These are phyloP conservation scores for Intubia oerlemansii DNA, from an alignment of 2,329 filamentous ascomycete species.

Conservation along the genomic window DNA sequence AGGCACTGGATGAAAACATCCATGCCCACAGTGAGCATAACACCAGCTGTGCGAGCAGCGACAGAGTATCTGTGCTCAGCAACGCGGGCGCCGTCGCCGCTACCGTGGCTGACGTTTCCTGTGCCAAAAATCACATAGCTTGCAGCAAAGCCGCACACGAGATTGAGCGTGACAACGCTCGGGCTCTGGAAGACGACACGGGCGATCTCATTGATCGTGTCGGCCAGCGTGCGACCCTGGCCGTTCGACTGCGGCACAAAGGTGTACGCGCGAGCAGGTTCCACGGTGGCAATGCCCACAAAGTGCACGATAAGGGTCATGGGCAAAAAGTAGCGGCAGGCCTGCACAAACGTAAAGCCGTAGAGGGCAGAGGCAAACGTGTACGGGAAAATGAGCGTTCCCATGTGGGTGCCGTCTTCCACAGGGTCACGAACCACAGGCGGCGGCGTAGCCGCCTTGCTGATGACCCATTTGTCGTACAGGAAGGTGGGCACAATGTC, in stretches of 20 bases:
- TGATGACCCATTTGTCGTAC: slow-evolving; percentile 1
- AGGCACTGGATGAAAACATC: slow-evolving; percentile 43
- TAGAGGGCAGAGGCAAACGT: slow-evolving; percentile 54
- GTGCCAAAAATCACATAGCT: too few relatives aligned
- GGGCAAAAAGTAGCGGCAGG: slow-evolving; percentile 51
- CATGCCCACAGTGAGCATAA: slow-evolving; percentile 31
- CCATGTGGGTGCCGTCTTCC: too few relatives aligned
- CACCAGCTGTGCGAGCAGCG: too few relatives aligned
- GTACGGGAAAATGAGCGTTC: slow-evolving; percentile 36
- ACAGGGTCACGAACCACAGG: too few relatives aligned
- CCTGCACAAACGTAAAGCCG: slow-evolving; percentile 46
- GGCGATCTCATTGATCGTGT: too few relatives aligned
- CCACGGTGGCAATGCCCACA: slow-evolving; percentile 44
- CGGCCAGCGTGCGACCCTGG: too few relatives aligned
- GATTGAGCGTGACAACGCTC: background rate
- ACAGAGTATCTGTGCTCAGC: too few relatives aligned
- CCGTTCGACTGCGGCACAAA: too few relatives aligned
- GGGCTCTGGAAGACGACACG: slow-evolving; percentile 1
- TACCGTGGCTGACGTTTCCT: too few relatives aligned
- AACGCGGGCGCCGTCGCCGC: too few relatives aligned
- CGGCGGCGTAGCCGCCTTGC: too few relatives aligned
- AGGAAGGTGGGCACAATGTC: slow-evolving; percentile 2
- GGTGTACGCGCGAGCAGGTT: slow-evolving; percentile 24
- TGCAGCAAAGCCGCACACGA: slow-evolving; percentile 19
- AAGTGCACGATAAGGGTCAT: slow-evolving; percentile 56